phyloP scores from a whole-genome alignment of 768 basidiomycete genomes.

The Cyathus striatus region DNA sequence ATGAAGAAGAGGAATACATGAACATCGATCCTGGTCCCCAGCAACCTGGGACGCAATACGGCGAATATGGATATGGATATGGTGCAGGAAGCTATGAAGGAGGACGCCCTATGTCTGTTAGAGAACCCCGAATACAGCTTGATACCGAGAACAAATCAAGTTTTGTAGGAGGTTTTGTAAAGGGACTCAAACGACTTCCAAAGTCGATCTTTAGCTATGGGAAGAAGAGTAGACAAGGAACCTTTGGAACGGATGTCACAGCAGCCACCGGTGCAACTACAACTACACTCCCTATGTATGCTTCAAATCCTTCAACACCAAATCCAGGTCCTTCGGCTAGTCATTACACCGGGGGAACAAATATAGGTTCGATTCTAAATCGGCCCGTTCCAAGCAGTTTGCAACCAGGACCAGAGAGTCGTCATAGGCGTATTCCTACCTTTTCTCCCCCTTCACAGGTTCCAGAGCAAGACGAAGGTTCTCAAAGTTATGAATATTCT shows the following conservation, averaged over 20 bases:
- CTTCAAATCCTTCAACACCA: conserved; percentile 32
- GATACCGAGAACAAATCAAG: too few species aligned
- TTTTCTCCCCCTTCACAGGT: conserved; percentile 24
- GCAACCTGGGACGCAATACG: neutral
- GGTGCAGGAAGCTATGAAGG: neutral
- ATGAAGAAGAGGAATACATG: conserved; percentile 20
- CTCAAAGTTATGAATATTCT: conserved; percentile 14
- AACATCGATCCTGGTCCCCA: conserved; percentile 14
- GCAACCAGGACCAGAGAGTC: conserved; percentile 8
- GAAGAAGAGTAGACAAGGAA: conserved; percentile 12
- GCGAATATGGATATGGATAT: neutral
- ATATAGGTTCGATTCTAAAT: conserved; percentile 22
- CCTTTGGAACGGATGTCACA: conserved; percentile 20
- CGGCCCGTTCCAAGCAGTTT: conserved; percentile 19
- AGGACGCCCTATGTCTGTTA: neutral
- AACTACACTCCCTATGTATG: conserved; percentile 27
- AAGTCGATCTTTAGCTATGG: conserved; percentile 24
- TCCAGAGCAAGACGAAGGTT: conserved; percentile 17
- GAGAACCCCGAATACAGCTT: too few species aligned
- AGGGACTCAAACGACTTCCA: conserved; percentile 27
- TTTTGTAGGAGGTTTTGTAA: conserved; percentile 31
- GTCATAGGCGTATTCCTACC: conserved; percentile 16
- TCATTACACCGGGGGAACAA: conserved; percentile 24
- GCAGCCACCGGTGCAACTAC: conserved; percentile 21
- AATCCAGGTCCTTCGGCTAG: conserved; percentile 24